Conservation (phyloP, 352 stramenopile genomes). For the Phytophthora colocasiae region DNA sequence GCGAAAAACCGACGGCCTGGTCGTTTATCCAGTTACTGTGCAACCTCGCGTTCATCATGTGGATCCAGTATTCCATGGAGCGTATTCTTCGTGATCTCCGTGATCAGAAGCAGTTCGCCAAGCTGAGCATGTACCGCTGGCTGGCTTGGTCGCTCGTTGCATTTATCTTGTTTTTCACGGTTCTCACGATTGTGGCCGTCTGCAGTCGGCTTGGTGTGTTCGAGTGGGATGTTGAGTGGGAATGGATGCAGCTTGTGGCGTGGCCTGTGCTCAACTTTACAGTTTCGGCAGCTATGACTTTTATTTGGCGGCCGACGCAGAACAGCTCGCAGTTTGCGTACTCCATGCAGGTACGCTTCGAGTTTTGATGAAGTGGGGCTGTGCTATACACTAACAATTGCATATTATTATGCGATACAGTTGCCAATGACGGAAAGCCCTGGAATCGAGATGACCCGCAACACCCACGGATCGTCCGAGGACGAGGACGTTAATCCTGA, state of each 20-base stretch:
- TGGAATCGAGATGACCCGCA: constrained; percentile 68
- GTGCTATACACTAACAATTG: constrained; percentile 18
- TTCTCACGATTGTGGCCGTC: constrained; percentile 85
- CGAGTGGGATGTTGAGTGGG: constrained; percentile 91
- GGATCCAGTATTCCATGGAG: constrained; percentile 91
- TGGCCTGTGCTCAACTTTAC: constrained; percentile 93
- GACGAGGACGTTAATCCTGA: constrained; percentile 65
- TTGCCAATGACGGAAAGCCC: constrained; percentile 76
- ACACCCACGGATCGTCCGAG: constrained; percentile 56
- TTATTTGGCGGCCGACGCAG: constrained; percentile 90
- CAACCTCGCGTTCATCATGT: constrained; percentile 92
- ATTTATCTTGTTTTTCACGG: constrained; percentile 91
- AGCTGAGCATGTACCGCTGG: constrained; percentile 90
- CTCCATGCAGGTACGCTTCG: constrained; percentile 73
- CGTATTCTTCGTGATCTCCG: constrained; percentile 80
- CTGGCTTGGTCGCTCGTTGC: constrained; percentile 78
- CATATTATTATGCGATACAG: constrained; percentile 35
- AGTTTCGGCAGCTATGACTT: constrained; percentile 87
- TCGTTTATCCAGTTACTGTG: constrained; percentile 88
- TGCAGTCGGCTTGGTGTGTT: constrained; percentile 86
- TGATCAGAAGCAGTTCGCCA: constrained; percentile 91
- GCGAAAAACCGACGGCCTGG: constrained; percentile 81
- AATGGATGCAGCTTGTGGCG: constrained; percentile 92
- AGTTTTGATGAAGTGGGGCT: background rate
- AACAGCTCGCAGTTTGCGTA: constrained; percentile 89